Evolutionary conservation across 2,329 filamentous ascomycete species (phyloP).

Genomic region (Diaporthe citrichinensis): DNA sequence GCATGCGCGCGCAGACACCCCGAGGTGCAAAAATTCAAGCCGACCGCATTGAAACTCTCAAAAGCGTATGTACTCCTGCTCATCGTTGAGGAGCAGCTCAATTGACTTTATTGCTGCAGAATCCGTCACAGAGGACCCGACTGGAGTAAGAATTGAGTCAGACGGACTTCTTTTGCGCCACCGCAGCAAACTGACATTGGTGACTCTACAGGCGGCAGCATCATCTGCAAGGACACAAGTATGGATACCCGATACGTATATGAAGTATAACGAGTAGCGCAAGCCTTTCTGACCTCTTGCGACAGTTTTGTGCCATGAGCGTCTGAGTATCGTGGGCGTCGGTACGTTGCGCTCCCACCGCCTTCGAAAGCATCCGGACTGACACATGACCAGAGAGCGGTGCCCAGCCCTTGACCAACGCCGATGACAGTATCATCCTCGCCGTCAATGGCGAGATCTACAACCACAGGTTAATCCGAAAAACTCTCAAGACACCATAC

Average conservation of each 20-base stretch:
- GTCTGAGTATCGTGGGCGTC: slow-evolving; percentile 96
- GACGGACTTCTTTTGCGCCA: slow-evolving; percentile 44
- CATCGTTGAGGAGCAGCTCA: slow-evolving; percentile 44
- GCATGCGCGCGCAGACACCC: slow-evolving; percentile 74
- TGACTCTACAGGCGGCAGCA: slow-evolving; percentile 79
- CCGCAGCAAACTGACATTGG: slow-evolving; percentile 39
- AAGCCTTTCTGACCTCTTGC: slow-evolving; percentile 48
- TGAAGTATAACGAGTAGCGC: not conserved
- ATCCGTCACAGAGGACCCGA: slow-evolving; percentile 97
- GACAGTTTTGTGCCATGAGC: slow-evolving; percentile 94
- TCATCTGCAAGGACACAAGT: slow-evolving; percentile 93
- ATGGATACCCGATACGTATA: slow-evolving; percentile 52
- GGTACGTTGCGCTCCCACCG: slow-evolving; percentile 68
- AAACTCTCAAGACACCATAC: slow-evolving; percentile 85
- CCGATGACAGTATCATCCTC: slow-evolving; percentile 88
- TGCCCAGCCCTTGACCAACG: slow-evolving; percentile 94
- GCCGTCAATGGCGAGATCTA: slow-evolving; percentile 99
- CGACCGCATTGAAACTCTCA: slow-evolving; percentile 90
- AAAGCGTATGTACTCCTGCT: slow-evolving; percentile 80
- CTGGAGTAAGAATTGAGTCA: slow-evolving; percentile 83
- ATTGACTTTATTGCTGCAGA: slow-evolving; percentile 66
- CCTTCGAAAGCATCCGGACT: slow-evolving; percentile 41
- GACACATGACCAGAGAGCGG: slow-evolving; percentile 79
- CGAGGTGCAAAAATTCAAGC: slow-evolving; percentile 96
- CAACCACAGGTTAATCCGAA: slow-evolving; percentile 97